Evolutionary conservation across 345 rosid genomes (phyloP), one percentile per base, ranked within the genome.

Genomic region (Camelina neglecta): DNA sequence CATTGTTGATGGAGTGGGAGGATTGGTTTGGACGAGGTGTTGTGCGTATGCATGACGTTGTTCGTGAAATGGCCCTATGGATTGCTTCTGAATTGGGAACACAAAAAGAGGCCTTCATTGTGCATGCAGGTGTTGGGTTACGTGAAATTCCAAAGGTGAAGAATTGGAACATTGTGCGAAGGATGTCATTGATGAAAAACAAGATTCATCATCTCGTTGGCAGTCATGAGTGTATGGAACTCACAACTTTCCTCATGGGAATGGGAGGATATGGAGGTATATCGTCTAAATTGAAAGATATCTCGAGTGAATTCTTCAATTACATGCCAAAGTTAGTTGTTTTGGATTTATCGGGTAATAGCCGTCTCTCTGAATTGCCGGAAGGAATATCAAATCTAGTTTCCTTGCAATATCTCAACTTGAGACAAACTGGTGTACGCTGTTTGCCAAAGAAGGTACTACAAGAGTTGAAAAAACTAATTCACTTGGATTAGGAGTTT

Each of bases 311-410:
- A 16, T 84, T 75, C 65, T 81, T 81, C 62, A 50, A 33, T 4
- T 81, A n/a, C 29, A 83, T 83, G 86, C 79, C 79, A 23, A 51
- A 16, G 53, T 39, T 83, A 35, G 54, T 2, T 65, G 83, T 75
- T 47, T 63, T 81, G 75, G 77, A 83, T 54, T 65, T 83, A 33
- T 83, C 84, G 1, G 0, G 1, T 7, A 81, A 80, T 65, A 0
- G 6, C 16, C 0, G 1, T 0, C 6, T 68, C 12, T 0, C 0
- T 3, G 66, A 38, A 39, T 12, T 74, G 7, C 69, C 75, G 0
- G 21, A 54, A 0, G 68, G 8, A 41, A 74, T 74, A 57, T 69
- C 79, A 33, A 3, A 39, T 6, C 12, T 73, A 16, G 50, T 26
- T 55, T 72, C 66, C 6, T 69, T 59, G 69, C 73, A 21, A 36